These are phyloP conservation scores for Globisporangium megalacanthum DNA, from an alignment of 352 stramenopile species.

Conservation along the genomic window DNA sequence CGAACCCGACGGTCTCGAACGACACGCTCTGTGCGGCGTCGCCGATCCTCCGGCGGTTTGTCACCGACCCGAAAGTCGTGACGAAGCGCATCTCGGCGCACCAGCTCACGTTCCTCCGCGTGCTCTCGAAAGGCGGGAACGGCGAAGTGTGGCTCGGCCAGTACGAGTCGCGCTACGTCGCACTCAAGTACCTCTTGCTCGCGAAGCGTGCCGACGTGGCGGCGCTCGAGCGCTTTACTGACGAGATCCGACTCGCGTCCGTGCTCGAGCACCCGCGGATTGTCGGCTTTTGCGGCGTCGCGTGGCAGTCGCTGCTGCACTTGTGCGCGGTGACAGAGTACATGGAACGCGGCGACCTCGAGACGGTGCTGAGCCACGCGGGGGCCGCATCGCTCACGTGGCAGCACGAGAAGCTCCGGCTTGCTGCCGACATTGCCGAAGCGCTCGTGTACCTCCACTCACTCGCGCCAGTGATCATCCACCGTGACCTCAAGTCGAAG, in stretches of 20 bases:
- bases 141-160: slow-evolving; percentile 80
- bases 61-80: slow-evolving; percentile 61
- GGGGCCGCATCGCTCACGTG: slow-evolving; percentile 40
- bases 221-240: slow-evolving; percentile 67
- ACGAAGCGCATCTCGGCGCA: slow-evolving; percentile 72
- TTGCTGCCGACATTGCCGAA: slow-evolving; percentile 57
- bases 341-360: slow-evolving; percentile 69
- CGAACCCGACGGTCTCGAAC: slow-evolving; percentile 45
- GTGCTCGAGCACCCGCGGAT: slow-evolving; percentile 77
- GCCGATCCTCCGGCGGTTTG: slow-evolving; percentile 45
- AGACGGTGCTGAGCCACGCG: slow-evolving; percentile 37
- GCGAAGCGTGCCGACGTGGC: slow-evolving; percentile 55
- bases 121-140: slow-evolving; percentile 72
- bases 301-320: slow-evolving; percentile 72
- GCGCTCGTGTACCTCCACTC: slow-evolving; percentile 48
- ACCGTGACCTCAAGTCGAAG: slow-evolving; percentile 39
- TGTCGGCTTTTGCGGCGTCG: slow-evolving; percentile 74
- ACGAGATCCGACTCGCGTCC: slow-evolving; percentile 79
- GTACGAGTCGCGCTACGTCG: slow-evolving; percentile 67
- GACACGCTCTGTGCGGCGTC: slow-evolving; percentile 60
- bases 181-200: slow-evolving; percentile 67
- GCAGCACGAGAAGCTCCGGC: slow-evolving; percentile 46
- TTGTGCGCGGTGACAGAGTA: slow-evolving; percentile 78
- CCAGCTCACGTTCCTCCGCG: slow-evolving; percentile 63
- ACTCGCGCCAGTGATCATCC: slow-evolving; percentile 42